phyloP scores from a whole-genome alignment of 176 grass and related monocot species.

The Bonia amplexicaulis region DNA sequence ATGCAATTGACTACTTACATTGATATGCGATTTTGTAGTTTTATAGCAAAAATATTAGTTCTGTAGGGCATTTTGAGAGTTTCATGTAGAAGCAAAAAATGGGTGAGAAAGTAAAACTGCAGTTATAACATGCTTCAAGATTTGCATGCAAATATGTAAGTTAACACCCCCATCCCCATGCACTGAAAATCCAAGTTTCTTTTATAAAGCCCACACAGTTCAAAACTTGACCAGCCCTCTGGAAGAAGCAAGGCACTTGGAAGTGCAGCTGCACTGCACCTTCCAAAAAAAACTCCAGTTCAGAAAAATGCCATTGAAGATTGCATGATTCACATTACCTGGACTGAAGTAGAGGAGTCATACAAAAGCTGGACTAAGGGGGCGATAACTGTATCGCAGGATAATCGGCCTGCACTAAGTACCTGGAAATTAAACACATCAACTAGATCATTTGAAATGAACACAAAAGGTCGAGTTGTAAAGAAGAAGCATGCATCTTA shows the following conservation, averaged over 20 bases:
- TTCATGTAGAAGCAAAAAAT: background rate
- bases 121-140: background rate
- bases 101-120: background rate
- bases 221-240: background rate
- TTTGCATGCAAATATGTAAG: background rate
- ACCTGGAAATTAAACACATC: conserved; percentile 56
- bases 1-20: background rate
- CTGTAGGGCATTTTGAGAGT: background rate
- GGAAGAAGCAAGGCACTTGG: conserved; percentile 25
- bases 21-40: background rate
- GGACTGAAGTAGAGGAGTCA: conserved; percentile 71
- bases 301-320: background rate
- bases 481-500: conserved; percentile 27
- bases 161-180: background rate
- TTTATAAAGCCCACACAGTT: background rate
- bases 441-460: conserved; percentile 27
- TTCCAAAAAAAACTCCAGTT: background rate
- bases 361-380: conserved; percentile 74
- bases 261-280: background rate
- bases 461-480: conserved; percentile 16
- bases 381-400: conserved; percentile 56
- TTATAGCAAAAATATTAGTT: background rate
- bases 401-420: conserved; percentile 78
- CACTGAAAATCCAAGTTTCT: conserved; percentile 11
- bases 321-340: conserved; percentile 51